A percentile compares a stretch with the other conserved stretches of the same genome.
Evolutionary conservation across 1,284 basidiomycete species (phyloP).

Genomic region (Neonothopanus nambi): DNA sequence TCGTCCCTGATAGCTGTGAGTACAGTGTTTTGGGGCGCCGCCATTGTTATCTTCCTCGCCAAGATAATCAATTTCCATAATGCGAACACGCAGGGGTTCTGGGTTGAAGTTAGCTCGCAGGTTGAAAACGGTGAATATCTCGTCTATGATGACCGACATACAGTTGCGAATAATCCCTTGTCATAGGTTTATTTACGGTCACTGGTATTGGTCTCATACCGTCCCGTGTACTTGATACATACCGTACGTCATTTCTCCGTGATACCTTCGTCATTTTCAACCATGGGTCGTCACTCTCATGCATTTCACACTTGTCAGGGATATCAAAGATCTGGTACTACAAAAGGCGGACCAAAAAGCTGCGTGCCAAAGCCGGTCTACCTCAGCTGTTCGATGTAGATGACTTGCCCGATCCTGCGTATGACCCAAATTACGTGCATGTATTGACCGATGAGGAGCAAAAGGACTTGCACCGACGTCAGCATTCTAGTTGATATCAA

Average conservation of each 20-base stretch:
- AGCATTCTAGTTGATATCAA: slow-evolving; percentile 22
- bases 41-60: slow-evolving; percentile 75
- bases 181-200: slow-evolving; percentile 71
- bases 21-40: slow-evolving; percentile 74
- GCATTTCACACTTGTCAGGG: slow-evolving; percentile 38
- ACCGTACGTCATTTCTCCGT: slow-evolving; percentile 49
- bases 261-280: no score
- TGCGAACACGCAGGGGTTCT: slow-evolving; percentile 61
- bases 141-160: no score
- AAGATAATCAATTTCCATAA: slow-evolving; percentile 74
- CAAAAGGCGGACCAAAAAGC: slow-evolving; percentile 55
- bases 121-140: slow-evolving; percentile 61
- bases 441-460: slow-evolving; percentile 77
- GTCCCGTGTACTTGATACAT: slow-evolving; percentile 76
- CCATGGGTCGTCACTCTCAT: no score
- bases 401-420: slow-evolving; percentile 75
- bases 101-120: slow-evolving; percentile 80
- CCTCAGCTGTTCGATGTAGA: slow-evolving; percentile 71
- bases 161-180: neutral
- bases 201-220: slow-evolving; percentile 79
- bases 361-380: slow-evolving; percentile 61
- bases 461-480: slow-evolving; percentile 66
- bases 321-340: slow-evolving; percentile 76
- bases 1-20: neutral
- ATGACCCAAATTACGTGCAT: slow-evolving; percentile 74